A percentile compares a stretch with the other conserved stretches of the same genome.
Conservation (phyloP, 2,329 filamentous ascomycete genomes). For the Trichocomaceae sp. region DNA sequence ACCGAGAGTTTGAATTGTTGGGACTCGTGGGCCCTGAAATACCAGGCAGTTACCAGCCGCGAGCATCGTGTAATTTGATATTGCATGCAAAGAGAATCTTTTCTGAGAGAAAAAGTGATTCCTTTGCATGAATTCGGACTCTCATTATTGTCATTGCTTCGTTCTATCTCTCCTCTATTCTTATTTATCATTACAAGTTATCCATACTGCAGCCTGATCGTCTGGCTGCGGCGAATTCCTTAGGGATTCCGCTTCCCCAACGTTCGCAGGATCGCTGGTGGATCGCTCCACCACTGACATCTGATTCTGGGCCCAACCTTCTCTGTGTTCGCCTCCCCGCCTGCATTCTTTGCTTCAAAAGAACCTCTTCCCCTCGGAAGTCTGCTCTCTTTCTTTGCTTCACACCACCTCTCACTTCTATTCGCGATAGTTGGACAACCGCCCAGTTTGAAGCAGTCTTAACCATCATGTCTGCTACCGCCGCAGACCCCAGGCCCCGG, state of each 20-base stretch:
- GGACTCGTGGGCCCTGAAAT: neutral
- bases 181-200: neutral
- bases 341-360: constrained; percentile 1
- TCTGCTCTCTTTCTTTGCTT: neutral
- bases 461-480: constrained; percentile 32
- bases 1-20: constrained; percentile 3
- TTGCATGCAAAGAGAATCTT: neutral
- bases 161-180: neutral
- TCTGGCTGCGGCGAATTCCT: neutral
- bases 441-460: neutral
- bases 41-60: neutral
- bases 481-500: constrained; percentile 26
- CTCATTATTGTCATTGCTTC: neutral
- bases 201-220: neutral
- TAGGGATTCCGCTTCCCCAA: constrained; percentile 5
- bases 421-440: neutral
- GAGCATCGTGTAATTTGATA: neutral
- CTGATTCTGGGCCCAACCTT: neutral
- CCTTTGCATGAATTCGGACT: neutral
- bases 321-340: constrained; percentile 5
- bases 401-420: neutral
- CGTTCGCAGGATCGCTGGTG: constrained; percentile 6
- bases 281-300: constrained; percentile 4
- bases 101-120: neutral
- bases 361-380: neutral